Evolutionary conservation across 1,284 basidiomycete genomes (phyloP).

Genomic region (Papiliotrema flavescens): DNA sequence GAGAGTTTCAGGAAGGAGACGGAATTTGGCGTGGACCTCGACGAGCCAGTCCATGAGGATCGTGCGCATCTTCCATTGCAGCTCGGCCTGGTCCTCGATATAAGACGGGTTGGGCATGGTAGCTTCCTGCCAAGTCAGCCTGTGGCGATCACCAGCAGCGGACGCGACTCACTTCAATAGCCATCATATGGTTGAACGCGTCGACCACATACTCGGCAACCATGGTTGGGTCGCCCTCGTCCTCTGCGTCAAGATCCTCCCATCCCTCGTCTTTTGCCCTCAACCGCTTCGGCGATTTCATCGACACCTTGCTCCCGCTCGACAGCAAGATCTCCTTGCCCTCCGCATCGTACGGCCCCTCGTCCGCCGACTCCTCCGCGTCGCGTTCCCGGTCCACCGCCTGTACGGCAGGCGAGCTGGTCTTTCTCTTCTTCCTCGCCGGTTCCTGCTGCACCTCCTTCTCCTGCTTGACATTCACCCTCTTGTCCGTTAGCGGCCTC

Average conservation of each 20-base stretch:
- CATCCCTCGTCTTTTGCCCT: constrained; percentile 55
- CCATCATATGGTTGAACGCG: constrained; percentile 88
- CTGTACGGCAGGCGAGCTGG: constrained; percentile 28
- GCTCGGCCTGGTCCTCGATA: constrained; percentile 84
- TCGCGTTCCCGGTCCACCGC: constrained; percentile 1
- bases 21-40: constrained; percentile 91
- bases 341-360: constrained; percentile 37
- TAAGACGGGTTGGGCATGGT: constrained; percentile 85
- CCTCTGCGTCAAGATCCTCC: constrained; percentile 90
- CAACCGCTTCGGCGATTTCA: constrained; percentile 27
- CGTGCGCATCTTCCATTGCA: constrained; percentile 91
- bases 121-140: constrained; percentile 55
- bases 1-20: constrained; percentile 89
- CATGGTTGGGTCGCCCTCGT: constrained; percentile 93
- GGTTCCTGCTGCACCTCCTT: constrained; percentile 16
- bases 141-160: not conserved
- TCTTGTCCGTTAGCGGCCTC: constrained; percentile 18
- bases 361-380: constrained; percentile 26
- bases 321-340: constrained; percentile 34
- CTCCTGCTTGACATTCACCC: constrained; percentile 18
- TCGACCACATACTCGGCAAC: constrained; percentile 94
- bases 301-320: constrained; percentile 24
- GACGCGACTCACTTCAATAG: constrained; percentile 54
- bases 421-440: constrained; percentile 37
- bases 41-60: constrained; percentile 97